Evolutionary conservation across 2,329 filamentous ascomycete species (phyloP).

Genomic region (Macrophomina tecta): DNA sequence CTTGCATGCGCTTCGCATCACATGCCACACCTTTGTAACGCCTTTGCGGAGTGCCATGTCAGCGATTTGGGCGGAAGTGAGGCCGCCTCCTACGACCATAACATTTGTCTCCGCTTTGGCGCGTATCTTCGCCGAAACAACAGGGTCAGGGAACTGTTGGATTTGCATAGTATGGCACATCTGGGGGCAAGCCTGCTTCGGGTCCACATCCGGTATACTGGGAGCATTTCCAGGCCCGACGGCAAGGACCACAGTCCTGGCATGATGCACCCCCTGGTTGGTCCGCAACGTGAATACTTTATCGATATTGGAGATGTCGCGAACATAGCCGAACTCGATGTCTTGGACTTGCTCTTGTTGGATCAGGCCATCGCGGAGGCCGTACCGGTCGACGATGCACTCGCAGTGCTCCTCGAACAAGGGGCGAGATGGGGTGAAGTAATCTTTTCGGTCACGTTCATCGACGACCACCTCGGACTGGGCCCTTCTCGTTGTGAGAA

Average conservation of each 20-base stretch:
- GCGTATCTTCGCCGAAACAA: conserved; percentile 61
- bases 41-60: conserved; percentile 70
- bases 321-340: conserved; percentile 63
- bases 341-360: conserved; percentile 65
- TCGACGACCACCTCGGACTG: conserved; percentile 47
- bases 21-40: conserved; percentile 70
- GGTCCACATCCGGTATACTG: conserved; percentile 45
- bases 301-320: conserved; percentile 51
- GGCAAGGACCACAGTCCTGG: conserved; percentile 70
- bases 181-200: conserved; percentile 45
- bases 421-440: conserved; percentile 49
- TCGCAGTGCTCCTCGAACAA: conserved; percentile 52
- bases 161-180: conserved; percentile 71
- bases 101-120: conserved; percentile 62
- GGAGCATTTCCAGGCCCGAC: conserved; percentile 72
- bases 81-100: conserved; percentile 74
- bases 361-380: conserved; percentile 62
- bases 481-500: conserved; percentile 20
- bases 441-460: conserved; percentile 55
- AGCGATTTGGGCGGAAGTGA: conserved; percentile 76
- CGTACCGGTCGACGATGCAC: conserved; percentile 48
- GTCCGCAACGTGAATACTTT: conserved; percentile 71
- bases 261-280: conserved; percentile 60
- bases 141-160: conserved; percentile 60
- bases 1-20: conserved; percentile 67